phyloP scores from a whole-genome alignment of 2,329 filamentous ascomycete genomes.

The Lecanicillium sp. region DNA sequence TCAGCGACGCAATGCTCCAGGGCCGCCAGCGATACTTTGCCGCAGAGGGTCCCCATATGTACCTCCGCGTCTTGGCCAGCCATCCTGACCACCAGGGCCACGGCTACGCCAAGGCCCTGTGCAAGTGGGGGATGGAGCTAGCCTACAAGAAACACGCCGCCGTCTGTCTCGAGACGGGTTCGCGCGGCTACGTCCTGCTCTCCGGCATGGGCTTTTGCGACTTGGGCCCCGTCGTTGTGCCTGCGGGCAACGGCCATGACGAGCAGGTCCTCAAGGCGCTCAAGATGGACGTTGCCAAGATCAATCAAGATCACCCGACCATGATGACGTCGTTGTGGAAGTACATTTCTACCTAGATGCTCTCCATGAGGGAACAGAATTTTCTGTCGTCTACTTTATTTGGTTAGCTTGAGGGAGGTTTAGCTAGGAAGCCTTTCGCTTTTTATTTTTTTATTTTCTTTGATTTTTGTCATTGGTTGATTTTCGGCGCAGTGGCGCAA shows the following conservation, averaged over 20 bases:
- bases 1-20: slow-evolving; percentile 1
- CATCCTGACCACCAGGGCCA: slow-evolving; percentile 9
- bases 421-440: no score
- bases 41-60: slow-evolving; percentile 5
- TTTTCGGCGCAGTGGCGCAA: no score
- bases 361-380: no score
- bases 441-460: no score
- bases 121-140: slow-evolving; percentile 5
- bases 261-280: slow-evolving; percentile 10
- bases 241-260: slow-evolving; percentile 4
- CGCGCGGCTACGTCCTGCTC: slow-evolving; percentile 12
- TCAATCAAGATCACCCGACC: not conserved
- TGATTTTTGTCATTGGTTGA: no score
- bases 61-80: slow-evolving; percentile 11
- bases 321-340: slow-evolving; percentile 5
- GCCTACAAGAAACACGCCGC: slow-evolving; percentile 2
- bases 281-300: slow-evolving; percentile 2
- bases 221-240: slow-evolving; percentile 9
- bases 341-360: slow-evolving; percentile 2
- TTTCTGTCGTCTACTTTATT: no score
- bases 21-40: slow-evolving; percentile 4
- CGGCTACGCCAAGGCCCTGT: slow-evolving; percentile 11
- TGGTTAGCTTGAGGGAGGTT: no score
- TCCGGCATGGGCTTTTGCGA: slow-evolving; percentile 13
- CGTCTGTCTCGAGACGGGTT: slow-evolving; percentile 9